Evolutionary conservation across 352 stramenopile genomes (phyloP).

Genomic region (Phytophthora citrophthora): DNA sequence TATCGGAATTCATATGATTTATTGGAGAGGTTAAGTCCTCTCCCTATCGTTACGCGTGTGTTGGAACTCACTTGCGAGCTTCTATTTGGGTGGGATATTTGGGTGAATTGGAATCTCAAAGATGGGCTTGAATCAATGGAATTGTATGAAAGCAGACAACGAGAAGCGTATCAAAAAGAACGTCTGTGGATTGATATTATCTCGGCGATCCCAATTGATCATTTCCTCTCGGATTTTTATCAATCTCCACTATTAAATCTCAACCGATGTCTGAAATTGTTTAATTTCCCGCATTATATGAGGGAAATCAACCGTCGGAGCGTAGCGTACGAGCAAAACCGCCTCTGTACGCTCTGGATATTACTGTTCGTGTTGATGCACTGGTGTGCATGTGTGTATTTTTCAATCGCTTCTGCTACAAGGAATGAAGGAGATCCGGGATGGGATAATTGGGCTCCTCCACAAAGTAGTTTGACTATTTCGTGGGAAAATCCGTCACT

Average conservation of each 20-base stretch:
- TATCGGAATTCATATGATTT: conserved; percentile 55
- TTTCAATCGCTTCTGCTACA: conserved; percentile 31
- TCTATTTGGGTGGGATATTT: conserved; percentile 62
- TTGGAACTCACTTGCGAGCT: conserved; percentile 53
- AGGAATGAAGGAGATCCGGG: background rate
- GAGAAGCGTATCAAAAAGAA: conserved; percentile 43
- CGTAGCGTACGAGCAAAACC: conserved; percentile 57
- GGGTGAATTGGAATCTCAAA: conserved; percentile 66
- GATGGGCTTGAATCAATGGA: conserved; percentile 53
- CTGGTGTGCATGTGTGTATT: conserved; percentile 61
- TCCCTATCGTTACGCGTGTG: conserved; percentile 27
- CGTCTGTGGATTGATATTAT: conserved; percentile 49
- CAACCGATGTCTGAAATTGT: conserved; percentile 58
- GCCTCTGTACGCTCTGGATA: conserved; percentile 44
- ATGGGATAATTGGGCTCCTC: conserved; percentile 56
- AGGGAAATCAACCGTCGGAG: conserved; percentile 58
- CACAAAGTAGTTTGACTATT: conserved; percentile 15
- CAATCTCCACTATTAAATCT: conserved; percentile 42
- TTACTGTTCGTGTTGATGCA: conserved; percentile 58
- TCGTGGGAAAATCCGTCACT: conserved; percentile 6
- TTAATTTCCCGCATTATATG: conserved; percentile 64
- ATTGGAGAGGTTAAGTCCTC: conserved; percentile 27
- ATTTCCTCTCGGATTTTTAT: conserved; percentile 56
- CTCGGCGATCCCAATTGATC: conserved; percentile 57
- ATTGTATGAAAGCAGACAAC: conserved; percentile 54